A percentile compares a stretch with the other conserved stretches of the same genome.
phyloP scores from a whole-genome alignment of 2,329 filamentous ascomycete genomes.

The Albifimbria verrucaria region DNA sequence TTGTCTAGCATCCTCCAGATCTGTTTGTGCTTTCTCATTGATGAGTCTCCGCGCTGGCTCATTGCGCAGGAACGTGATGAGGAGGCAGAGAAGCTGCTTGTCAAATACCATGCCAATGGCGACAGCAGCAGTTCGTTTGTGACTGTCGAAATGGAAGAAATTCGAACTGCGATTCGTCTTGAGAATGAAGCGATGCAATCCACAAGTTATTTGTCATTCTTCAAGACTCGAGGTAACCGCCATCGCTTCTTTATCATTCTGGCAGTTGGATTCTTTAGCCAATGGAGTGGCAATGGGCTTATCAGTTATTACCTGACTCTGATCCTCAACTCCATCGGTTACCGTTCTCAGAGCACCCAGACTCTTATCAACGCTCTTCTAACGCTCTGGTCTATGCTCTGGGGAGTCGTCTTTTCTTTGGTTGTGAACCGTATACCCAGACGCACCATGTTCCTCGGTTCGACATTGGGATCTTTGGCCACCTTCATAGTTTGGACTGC shows the following conservation, averaged over 20 bases:
- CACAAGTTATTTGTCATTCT: constrained; percentile 1
- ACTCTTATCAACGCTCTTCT: constrained; percentile 27
- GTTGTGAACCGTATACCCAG: neutral
- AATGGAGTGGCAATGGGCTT: constrained; percentile 15
- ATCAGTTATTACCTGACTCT: constrained; percentile 31
- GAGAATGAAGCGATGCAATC: constrained; percentile 27
- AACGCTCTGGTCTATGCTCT: constrained; percentile 12
- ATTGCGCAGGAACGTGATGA: constrained; percentile 27
- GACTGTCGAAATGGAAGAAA: constrained; percentile 47
- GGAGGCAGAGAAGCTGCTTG: constrained; percentile 44
- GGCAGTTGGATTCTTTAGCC: constrained; percentile 13
- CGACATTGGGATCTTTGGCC: constrained; percentile 24
- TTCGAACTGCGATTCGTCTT: constrained; percentile 42
- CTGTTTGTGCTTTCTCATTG: constrained; percentile 2
- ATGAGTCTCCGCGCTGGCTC: constrained; percentile 42
- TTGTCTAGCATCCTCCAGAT: constrained; percentile 7
- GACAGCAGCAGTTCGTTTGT: constrained; percentile 39
- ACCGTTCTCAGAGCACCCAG: constrained; percentile 18
- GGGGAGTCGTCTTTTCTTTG: neutral
- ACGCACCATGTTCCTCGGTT: constrained; percentile 18
- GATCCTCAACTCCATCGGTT: constrained; percentile 30
- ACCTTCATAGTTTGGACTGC: constrained; percentile 14
- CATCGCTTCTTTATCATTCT: constrained; percentile 15
- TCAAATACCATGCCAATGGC: constrained; percentile 47
- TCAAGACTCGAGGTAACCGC: constrained; percentile 3